Evolutionary conservation across 257 asterid genomes (phyloP), one percentile per base, ranked within the genome.

Genomic region (Solanum medicagineum): DNA sequence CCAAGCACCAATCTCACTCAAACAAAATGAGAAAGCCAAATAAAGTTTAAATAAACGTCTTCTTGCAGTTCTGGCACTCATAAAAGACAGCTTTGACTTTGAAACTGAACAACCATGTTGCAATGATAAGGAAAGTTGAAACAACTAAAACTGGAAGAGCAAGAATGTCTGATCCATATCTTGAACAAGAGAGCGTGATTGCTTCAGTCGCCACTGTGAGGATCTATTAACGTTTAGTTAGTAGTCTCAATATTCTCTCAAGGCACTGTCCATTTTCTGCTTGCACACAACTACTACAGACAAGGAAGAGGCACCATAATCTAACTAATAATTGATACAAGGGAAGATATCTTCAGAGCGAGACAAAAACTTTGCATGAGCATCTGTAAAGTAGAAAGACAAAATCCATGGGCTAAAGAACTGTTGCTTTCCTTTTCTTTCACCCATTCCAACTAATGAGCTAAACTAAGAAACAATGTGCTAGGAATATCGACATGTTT

Each of bases 1-100:
- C 95, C 96, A 93, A 83, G 90, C 77, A 42, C 99, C 98, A 71
- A 93, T 91, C 91, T 94, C 97, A 4, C 65, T 79, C 79, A 94
- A 54, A 88, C 98, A 96, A 88, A 91, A 93, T 87, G 44, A 12
- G 71, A 94, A 86, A 26, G 89, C 84, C 1, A 89, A 81, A 59
- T 49, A 79, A 74, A 91, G 88, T 84, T 84, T 92, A 11, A 80
- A 56, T 69, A 96, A 77, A 87, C 81, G 93, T 59, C 89, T 89
- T 80, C 57, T 87, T 55, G 92, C 91, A 80, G 95, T 86, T 74
- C 85, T 79, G 16, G 83, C 92, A 71, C 40, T 84, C n/a, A 93
- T 86, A 57, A 71, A 83, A 51, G 95, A 88, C 17, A 89, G 85
- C 15, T 40, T 53, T 49, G 88, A 77, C 47, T 32, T 29, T 68